Conservation (phyloP, 257 asterid genomes). For the Thymus quinquecostatus region DNA sequence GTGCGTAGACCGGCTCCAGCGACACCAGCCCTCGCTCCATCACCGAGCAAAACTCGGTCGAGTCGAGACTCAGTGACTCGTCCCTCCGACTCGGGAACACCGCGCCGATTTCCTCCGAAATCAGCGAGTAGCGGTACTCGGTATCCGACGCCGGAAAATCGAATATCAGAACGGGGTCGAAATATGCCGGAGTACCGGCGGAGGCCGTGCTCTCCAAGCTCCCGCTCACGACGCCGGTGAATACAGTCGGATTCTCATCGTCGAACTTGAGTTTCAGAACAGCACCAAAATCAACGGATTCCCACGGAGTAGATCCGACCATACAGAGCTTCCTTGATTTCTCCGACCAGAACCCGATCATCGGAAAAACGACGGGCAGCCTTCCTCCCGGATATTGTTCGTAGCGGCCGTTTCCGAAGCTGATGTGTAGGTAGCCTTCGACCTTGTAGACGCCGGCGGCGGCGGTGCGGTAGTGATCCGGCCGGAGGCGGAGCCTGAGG, state of each 20-base stretch:
- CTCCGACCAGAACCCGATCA: constrained; percentile 64
- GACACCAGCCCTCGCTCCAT: background rate
- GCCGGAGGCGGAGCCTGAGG: constrained; percentile 29
- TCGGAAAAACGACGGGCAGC: constrained; percentile 13
- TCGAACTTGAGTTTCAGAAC: constrained; percentile 45
- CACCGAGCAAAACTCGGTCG: constrained; percentile 37
- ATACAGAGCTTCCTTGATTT: constrained; percentile 57
- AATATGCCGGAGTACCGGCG: constrained; percentile 33
- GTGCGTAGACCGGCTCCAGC: constrained; percentile 44
- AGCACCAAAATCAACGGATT: constrained; percentile 29
- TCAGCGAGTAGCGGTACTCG: constrained; percentile 48
- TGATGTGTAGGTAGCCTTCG: constrained; percentile 35
- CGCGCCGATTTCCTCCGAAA: constrained; percentile 14
- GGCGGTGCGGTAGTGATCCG: constrained; percentile 36
- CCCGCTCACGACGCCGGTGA: constrained; percentile 49
- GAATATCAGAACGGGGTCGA: constrained; percentile 49
- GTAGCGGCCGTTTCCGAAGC: background rate
- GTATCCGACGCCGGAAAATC: constrained; percentile 29
- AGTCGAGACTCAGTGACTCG: constrained; percentile 35
- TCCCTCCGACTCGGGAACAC: background rate
- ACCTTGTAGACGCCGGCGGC: constrained; percentile 41
- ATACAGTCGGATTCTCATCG: constrained; percentile 35
- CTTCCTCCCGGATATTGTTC: no score
- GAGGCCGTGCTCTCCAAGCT: constrained; percentile 44
- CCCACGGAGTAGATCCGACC: constrained; percentile 50